Evolutionary conservation across 208 protist species (phyloP), one percentile per base, ranked within the genome.

Genomic region (Crithidia bombi): DNA sequence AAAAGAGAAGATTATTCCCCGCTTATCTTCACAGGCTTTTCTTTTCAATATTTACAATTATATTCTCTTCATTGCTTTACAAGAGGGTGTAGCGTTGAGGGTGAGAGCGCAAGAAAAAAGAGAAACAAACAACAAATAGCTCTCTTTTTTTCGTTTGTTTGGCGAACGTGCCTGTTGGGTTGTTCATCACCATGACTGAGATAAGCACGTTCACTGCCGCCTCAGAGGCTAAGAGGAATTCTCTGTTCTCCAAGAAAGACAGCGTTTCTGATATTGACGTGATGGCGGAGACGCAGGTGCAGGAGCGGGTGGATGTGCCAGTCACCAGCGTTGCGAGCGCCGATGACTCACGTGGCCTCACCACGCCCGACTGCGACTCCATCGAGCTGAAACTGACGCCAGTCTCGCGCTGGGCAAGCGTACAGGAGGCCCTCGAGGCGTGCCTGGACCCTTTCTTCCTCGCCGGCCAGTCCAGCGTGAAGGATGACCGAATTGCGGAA

Each of bases 391-490:
- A 41, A 15, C 14, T 46, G 36, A 43, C 38, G 23, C 10, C 55
- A 0, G 21, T 15, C 32, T 65, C 63, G 41, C 63, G 38, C 1
- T 58, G 55, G 63, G 30, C 70, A 15, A 59, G n/a, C n/a, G 56
- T 65, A 14, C 63, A 65, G 43, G 43, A 76, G 56, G 62, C 63
- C 3, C 43, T 69, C 25, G 70, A 76, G 56, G n/a, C 62, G 6
- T 63, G 54, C 28, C 56, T 69, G 23, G 70, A 69, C 19, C 55
- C 70, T 11, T 32, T 70, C 33, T 65, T 59, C 51, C 35, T 76
- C 36, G 46, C 56, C n/a, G 56, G 54, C 33, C 47, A 66, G 28
- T n/a, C 35, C 19, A 41, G 61, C n/a, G 26, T 61, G 44, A 69
- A 70, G 55, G 46, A 52, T 11, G 63, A 70, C 25, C 35, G 21